Percentiles rank a stretch among this genome's conserved stretches.
Conservation (phyloP, 2,329 filamentous ascomycete genomes). For the Xylariaceae sp. region DNA sequence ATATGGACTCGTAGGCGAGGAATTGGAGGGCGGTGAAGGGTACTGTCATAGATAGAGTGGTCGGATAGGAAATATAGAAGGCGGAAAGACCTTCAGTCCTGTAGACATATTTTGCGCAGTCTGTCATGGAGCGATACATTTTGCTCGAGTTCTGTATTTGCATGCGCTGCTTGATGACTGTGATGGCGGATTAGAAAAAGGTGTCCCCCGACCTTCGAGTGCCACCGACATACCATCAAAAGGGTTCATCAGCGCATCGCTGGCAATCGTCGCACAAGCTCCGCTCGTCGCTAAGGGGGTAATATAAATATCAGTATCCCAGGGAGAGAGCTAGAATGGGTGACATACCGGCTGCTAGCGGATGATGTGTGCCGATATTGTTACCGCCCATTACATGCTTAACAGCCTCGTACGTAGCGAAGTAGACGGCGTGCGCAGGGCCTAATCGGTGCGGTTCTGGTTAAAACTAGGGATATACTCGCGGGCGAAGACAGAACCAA, state of each 20-base stretch:
- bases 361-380: conserved; percentile 84
- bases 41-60: conserved; percentile 97
- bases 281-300: conserved; percentile 77
- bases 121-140: conserved; percentile 82
- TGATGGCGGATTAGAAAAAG: no score
- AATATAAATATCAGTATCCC: conserved; percentile 15
- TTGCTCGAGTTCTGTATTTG: conserved; percentile 92
- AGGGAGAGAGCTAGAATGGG: background rate
- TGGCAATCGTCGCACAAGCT: conserved; percentile 93
- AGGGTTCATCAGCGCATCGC: conserved; percentile 98
- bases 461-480: conserved; percentile 1
- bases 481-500: conserved; percentile 17
- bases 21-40: conserved; percentile 98
- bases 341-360: conserved; percentile 82
- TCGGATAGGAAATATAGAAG: conserved; percentile 98
- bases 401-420: conserved; percentile 95
- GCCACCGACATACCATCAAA: conserved; percentile 78
- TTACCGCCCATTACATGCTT: conserved; percentile 97
- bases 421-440: conserved; percentile 96
- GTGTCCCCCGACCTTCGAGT: no score
- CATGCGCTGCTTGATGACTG: conserved; percentile 99
- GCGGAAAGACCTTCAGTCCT: conserved; percentile 84
- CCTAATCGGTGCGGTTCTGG: conserved; percentile 57
- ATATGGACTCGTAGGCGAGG: conserved; percentile 96
- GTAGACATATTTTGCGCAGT: conserved; percentile 91